phyloP scores from a whole-genome alignment of 164 flowering plant genomes.

The Malania oleifera region DNA sequence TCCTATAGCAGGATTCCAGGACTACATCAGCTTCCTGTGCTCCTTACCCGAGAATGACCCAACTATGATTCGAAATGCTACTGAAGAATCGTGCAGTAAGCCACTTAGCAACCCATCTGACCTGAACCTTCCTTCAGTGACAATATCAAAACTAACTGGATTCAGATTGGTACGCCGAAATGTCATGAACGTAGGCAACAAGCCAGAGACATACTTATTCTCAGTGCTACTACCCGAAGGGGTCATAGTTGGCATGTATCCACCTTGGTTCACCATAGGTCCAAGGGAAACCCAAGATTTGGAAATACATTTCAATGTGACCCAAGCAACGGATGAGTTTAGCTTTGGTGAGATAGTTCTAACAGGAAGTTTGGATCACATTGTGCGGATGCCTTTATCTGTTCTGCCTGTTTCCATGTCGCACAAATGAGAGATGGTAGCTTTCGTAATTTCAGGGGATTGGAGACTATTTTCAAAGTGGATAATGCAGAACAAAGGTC shows the following conservation, averaged over 20 bases:
- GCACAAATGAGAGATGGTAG: background rate
- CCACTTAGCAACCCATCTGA: conserved; percentile 49
- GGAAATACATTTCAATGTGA: conserved; percentile 46
- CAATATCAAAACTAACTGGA: conserved; percentile 54
- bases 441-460: background rate
- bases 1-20: conserved; percentile 53
- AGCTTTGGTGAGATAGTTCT: conserved; percentile 75
- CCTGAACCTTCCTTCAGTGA: conserved; percentile 78
- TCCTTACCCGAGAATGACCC: conserved; percentile 54
- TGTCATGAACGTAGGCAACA: conserved; percentile 49
- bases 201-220: conserved; percentile 54
- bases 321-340: conserved; percentile 32
- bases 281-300: conserved; percentile 48
- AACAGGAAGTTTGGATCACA: conserved; percentile 68
- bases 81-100: conserved; percentile 50
- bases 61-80: conserved; percentile 31
- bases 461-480: too few species aligned
- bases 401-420: conserved; percentile 37
- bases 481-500: too few species aligned
- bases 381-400: conserved; percentile 73
- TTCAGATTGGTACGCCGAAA: conserved; percentile 32
- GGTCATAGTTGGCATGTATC: conserved; percentile 43
- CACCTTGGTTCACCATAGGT: conserved; percentile 59
- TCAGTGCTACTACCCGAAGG: conserved; percentile 59
- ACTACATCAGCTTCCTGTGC: conserved; percentile 79